These are phyloP conservation scores for Abortiporus biennis DNA, from an alignment of 1,284 basidiomycete genomes.

Conservation along the genomic window DNA sequence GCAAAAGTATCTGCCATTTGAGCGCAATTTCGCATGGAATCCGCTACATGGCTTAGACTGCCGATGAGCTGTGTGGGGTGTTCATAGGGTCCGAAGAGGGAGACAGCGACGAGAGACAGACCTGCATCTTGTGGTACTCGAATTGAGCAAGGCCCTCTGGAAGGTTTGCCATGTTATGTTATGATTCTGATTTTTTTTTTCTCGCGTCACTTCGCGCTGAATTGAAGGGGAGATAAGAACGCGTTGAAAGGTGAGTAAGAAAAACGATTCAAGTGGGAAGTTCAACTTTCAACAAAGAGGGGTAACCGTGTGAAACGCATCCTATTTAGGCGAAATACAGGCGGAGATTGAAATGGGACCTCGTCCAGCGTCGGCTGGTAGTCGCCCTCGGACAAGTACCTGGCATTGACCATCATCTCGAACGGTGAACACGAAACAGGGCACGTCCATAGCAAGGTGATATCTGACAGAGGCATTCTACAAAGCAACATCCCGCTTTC, in stretches of 20 bases:
- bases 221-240: neutral
- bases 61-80: constrained; percentile 38
- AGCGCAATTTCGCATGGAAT: constrained; percentile 54
- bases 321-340: constrained; percentile 7
- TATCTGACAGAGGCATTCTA: constrained; percentile 15
- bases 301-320: constrained; percentile 15
- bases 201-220: neutral
- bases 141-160: constrained; percentile 32
- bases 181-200: constrained; percentile 16
- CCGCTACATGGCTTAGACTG: constrained; percentile 47
- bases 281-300: constrained; percentile 2
- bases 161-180: constrained; percentile 30
- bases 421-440: constrained; percentile 18
- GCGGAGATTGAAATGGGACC: constrained; percentile 19
- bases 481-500: constrained; percentile 23
- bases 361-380: neutral
- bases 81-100: constrained; percentile 7
- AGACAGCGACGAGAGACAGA: constrained; percentile 20
- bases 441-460: constrained; percentile 20
- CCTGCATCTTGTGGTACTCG: constrained; percentile 43
- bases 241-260: no score
- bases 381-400: no score
- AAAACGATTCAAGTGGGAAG: neutral
- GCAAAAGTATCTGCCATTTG: constrained; percentile 47
- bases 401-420: constrained; percentile 25